Evolutionary conservation across 768 basidiomycete species (phyloP).

Genomic region (Rhizopogon roseolus): DNA sequence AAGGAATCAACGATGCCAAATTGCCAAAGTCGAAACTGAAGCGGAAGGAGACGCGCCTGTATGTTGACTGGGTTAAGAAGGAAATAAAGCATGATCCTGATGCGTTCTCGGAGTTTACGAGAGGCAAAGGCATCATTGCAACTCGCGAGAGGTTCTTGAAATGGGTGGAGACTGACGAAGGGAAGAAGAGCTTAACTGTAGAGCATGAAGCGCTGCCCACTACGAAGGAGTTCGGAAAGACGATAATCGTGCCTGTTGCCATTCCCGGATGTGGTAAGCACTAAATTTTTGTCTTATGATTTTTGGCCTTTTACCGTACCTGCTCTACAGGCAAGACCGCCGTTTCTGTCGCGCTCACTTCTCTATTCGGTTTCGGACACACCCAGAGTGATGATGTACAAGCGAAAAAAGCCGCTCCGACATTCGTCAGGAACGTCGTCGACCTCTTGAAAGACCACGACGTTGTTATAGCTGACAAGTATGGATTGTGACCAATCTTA

Average conservation of each 20-base stretch:
- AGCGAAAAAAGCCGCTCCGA: slow-evolving; percentile 65
- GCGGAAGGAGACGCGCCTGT: slow-evolving; percentile 72
- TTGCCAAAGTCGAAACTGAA: slow-evolving; percentile 66
- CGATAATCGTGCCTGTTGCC: slow-evolving; percentile 82
- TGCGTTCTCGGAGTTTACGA: slow-evolving; percentile 58
- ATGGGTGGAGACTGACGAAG: slow-evolving; percentile 55
- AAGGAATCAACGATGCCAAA: slow-evolving; percentile 26
- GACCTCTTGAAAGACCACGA: slow-evolving; percentile 55
- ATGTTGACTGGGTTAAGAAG: slow-evolving; percentile 77
- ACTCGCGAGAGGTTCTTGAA: slow-evolving; percentile 74
- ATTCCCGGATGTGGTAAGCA: slow-evolving; percentile 88
- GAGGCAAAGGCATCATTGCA: slow-evolving; percentile 81
- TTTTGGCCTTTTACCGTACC: background rate
- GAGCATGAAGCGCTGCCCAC: slow-evolving; percentile 11
- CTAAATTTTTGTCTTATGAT: background rate
- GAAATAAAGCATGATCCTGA: slow-evolving; percentile 62
- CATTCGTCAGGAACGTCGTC: slow-evolving; percentile 70
- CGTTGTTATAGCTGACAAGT: slow-evolving; percentile 94
- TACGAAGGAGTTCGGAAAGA: slow-evolving; percentile 51
- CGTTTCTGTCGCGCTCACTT: slow-evolving; percentile 69
- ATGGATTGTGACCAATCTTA: slow-evolving; percentile 13
- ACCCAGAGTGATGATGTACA: slow-evolving; percentile 91
- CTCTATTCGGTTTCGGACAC: slow-evolving; percentile 85
- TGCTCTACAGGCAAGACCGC: slow-evolving; percentile 73
- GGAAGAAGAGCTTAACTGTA: slow-evolving; percentile 29